Percentiles rank a stretch among this genome's conserved stretches.
Evolutionary conservation across 2,329 filamentous ascomycete genomes (phyloP).

Genomic region (Chalara sp.): DNA sequence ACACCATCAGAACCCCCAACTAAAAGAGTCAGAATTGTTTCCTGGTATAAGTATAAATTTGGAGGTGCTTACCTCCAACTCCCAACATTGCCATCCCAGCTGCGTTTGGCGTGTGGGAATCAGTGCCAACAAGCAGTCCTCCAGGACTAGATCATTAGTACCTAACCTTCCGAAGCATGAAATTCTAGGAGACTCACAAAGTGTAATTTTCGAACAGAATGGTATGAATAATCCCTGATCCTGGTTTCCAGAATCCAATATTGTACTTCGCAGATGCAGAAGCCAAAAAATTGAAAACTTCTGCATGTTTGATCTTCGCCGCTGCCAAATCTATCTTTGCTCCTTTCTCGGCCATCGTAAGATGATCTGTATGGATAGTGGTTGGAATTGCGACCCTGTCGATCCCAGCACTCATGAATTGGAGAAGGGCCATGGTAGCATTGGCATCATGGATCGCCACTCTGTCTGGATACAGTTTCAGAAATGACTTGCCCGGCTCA

Average conservation of each 20-base stretch:
- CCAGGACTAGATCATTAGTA: constrained; percentile 22
- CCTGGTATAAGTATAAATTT: too few relatives aligned
- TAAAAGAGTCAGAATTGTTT: too few relatives aligned
- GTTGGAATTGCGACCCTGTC: constrained; percentile 32
- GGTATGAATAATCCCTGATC: constrained; percentile 32
- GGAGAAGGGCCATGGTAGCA: constrained; percentile 35
- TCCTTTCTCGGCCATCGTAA: constrained; percentile 29
- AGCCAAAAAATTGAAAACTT: constrained; percentile 33
- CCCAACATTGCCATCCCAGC: constrained; percentile 31
- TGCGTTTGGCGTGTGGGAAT: constrained; percentile 32
- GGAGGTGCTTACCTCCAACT: constrained; percentile 17
- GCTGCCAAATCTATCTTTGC: constrained; percentile 26
- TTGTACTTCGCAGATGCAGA: constrained; percentile 38
- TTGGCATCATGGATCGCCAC: constrained; percentile 38
- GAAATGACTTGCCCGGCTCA: constrained; percentile 30
- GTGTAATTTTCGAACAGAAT: constrained; percentile 35
- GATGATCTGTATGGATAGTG: constrained; percentile 34
- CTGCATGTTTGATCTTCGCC: constrained; percentile 21
- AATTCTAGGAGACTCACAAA: constrained; percentile 16
- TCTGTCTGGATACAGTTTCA: constrained; percentile 31
- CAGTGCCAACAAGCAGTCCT: constrained; percentile 30
- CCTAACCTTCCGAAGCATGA: background rate
- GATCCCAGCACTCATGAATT: constrained; percentile 35
- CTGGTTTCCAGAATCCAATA: constrained; percentile 34
- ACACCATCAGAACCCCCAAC: constrained; percentile 26